phyloP scores from a whole-genome alignment of 805 yeast species.

The Wickerhamiella alocasiicola region DNA sequence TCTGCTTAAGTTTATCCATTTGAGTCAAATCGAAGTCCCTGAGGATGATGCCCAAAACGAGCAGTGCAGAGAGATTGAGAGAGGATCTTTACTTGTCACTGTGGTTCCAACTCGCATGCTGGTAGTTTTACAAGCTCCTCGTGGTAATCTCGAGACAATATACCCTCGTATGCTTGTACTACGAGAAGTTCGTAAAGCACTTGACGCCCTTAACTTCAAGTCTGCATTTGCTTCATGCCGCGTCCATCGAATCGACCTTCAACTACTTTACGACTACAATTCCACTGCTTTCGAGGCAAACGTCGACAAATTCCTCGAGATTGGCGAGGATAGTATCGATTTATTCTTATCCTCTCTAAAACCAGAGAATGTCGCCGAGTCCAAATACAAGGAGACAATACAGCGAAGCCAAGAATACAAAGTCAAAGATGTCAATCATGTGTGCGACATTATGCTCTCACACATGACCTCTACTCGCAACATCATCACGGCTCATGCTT shows the following conservation, averaged over 20 bases:
- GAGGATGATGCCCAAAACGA: conserved; percentile 43
- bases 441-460: conserved; percentile 54
- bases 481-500: conserved; percentile 81
- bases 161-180: conserved; percentile 87
- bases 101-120: conserved; percentile 72
- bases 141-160: conserved; percentile 92
- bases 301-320: conserved; percentile 50
- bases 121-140: conserved; percentile 81
- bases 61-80: conserved; percentile 75
- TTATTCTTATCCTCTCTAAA: conserved; percentile 74
- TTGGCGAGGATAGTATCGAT: conserved; percentile 67
- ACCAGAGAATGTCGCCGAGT: conserved; percentile 71
- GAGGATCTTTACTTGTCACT: conserved; percentile 78
- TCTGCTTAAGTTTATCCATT: conserved; percentile 66
- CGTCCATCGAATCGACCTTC: conserved; percentile 82
- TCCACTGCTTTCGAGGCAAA: conserved; percentile 56
- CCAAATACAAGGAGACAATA: conserved; percentile 70
- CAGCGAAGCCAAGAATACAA: not conserved
- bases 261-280: conserved; percentile 76
- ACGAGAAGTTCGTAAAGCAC: conserved; percentile 62
- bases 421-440: conserved; percentile 43
- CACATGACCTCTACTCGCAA: conserved; percentile 35
- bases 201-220: conserved; percentile 43
- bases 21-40: conserved; percentile 32
- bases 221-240: conserved; percentile 79